phyloP scores from a whole-genome alignment of 1,284 basidiomycete species.

The Moesziomyces globuligerus region DNA sequence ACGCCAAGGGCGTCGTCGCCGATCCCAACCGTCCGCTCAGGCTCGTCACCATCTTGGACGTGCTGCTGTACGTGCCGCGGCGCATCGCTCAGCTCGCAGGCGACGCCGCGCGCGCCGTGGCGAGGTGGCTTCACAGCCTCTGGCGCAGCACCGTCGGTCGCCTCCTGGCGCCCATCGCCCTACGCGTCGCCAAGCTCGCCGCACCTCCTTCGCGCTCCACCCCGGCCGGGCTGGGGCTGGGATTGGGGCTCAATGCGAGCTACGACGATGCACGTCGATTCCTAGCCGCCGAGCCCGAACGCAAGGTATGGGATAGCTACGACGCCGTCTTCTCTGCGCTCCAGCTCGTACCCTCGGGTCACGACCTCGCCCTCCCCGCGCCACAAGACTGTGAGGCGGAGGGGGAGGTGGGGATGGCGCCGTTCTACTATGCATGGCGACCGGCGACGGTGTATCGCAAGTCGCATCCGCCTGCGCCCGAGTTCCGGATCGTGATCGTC shows the following conservation, averaged over 20 bases:
- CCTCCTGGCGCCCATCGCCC: constrained; percentile 1
- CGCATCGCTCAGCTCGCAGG: constrained; percentile 31
- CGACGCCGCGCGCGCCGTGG: constrained; percentile 9
- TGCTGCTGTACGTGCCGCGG: constrained; percentile 46
- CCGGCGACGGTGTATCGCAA: constrained; percentile 85
- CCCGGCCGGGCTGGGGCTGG: constrained; percentile 1
- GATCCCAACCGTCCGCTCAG: constrained; percentile 48
- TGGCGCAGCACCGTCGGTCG: constrained; percentile 3
- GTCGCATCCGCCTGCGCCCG: constrained; percentile 80
- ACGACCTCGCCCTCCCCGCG: constrained; percentile 67
- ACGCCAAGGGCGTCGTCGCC: constrained; percentile 33
- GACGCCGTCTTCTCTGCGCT: constrained; percentile 68
- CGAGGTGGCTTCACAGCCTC: neutral
- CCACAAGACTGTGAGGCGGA: neutral
- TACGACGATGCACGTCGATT: constrained; percentile 25
- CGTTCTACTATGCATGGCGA: constrained; percentile 91
- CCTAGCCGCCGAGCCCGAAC: constrained; percentile 15
- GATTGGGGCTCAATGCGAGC: neutral
- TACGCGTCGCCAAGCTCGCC: neutral
- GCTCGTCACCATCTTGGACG: constrained; percentile 48
- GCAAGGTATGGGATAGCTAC: constrained; percentile 31
- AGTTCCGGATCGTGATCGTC: constrained; percentile 83
- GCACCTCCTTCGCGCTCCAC: no score
- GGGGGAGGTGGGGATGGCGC: constrained; percentile 58
- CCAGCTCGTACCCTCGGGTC: constrained; percentile 79